Conservation (phyloP, 73 alveolate genomes). For the Paramecium sonneborni region DNA sequence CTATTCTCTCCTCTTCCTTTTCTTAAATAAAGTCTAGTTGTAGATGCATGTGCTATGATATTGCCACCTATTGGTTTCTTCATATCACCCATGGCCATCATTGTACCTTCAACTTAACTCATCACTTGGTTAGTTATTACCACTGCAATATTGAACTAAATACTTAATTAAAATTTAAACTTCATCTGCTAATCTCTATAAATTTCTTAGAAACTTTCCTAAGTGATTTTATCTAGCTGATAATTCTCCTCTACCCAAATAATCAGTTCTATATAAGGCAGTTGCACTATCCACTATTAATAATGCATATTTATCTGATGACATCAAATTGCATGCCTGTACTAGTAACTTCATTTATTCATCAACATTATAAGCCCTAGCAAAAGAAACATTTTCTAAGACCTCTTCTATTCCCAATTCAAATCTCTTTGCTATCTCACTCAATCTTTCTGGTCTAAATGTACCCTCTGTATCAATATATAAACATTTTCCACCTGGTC, state of each 20-base stretch:
- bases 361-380: slow-evolving; percentile 98
- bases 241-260: slow-evolving; percentile 96
- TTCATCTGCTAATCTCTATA: slow-evolving; percentile 97
- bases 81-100: slow-evolving; percentile 90
- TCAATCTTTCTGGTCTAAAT: slow-evolving; percentile 95
- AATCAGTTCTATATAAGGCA: slow-evolving; percentile 98
- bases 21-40: slow-evolving; percentile 94
- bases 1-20: slow-evolving; percentile 98
- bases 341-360: slow-evolving; percentile 88
- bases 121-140: slow-evolving; percentile 98
- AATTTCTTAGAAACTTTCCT: slow-evolving; percentile 95
- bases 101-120: slow-evolving; percentile 96
- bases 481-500: slow-evolving; percentile 96
- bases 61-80: slow-evolving; percentile 99
- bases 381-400: slow-evolving; percentile 96
- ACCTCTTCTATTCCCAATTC: slow-evolving; percentile 94
- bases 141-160: slow-evolving; percentile 91
- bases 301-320: slow-evolving; percentile 90
- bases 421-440: slow-evolving; percentile 92
- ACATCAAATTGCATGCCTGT: slow-evolving; percentile 94
- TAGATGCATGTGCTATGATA: slow-evolving; percentile 98
- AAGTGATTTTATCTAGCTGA: slow-evolving; percentile 94
- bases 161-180: neutral
- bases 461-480: slow-evolving; percentile 98
- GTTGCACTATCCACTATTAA: slow-evolving; percentile 98